Evolutionary conservation across 768 basidiomycete genomes (phyloP), one percentile per base, ranked within the genome.

Genomic region (Suillus variegatus): DNA sequence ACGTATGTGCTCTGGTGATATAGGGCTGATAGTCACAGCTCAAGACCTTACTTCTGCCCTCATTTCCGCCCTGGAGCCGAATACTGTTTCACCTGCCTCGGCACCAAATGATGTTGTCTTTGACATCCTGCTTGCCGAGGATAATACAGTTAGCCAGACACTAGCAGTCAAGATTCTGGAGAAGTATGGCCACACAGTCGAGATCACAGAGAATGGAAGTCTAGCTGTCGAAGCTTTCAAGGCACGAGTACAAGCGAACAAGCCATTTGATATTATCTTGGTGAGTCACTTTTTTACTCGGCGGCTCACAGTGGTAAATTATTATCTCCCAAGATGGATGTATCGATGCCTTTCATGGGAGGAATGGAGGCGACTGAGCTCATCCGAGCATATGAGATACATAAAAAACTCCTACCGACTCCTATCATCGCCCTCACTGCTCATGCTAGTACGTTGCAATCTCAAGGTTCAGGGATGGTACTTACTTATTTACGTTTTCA

Each of bases 341-440:
- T 97, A 14, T 97, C 95, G 12, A 96, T 97, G 94, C 94, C 95
- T 7, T 90, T 96, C 78, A 98, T 99, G 94, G 95, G 96, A 60
- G 96, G 97, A 68, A 94, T 97, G 89, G 96, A 99, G 78, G 94
- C 97, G 2, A 99, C 97, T 0, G 90, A 95, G 68, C 82, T 94
- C 64, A 97, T 98, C 66, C 88, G 97, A 61, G 85, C 87, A 43
- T 94, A 89, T 73, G 97, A 99, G 80, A 79, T 84, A 73, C 84
- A 89, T 67, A 87, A 87, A 68, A 83, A 86, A 9, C 80, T 94
- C 40, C 73, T 86, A n/a, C 84, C 88, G 3, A 94, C 88, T 7
- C 97, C 97, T 0, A 99, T 99, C 70, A 94, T 99, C 71, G 97
- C 97, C 1, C 81, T 99, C 47, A 99, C 97, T 1, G 97, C 97